phyloP scores from a whole-genome alignment of 1,139 yeast species.

The Yamadazyma triangularis region DNA sequence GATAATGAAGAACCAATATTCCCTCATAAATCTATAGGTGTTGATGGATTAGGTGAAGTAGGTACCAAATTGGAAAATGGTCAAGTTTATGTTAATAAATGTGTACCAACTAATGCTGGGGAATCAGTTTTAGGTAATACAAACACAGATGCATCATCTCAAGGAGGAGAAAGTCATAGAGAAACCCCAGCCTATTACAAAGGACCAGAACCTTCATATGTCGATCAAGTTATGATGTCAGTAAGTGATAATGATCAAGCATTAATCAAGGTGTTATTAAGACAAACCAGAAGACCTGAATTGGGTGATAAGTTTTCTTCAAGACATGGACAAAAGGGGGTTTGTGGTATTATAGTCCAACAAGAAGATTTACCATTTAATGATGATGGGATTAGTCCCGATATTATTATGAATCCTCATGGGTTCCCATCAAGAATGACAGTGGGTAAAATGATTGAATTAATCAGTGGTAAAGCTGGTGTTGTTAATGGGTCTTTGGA shows the following conservation, averaged over 20 bases:
- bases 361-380: slow-evolving; percentile 96
- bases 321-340: slow-evolving; percentile 98
- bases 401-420: slow-evolving; percentile 97
- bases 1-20: slow-evolving; percentile 75
- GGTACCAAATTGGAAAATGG: slow-evolving; percentile 90
- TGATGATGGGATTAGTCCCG: slow-evolving; percentile 87
- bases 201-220: slow-evolving; percentile 93
- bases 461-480: slow-evolving; percentile 96
- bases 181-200: slow-evolving; percentile 90
- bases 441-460: slow-evolving; percentile 96
- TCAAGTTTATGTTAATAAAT: slow-evolving; percentile 88
- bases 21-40: slow-evolving; percentile 83
- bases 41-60: slow-evolving; percentile 96
- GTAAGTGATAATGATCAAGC: slow-evolving; percentile 95
- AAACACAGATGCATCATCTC: slow-evolving; percentile 17
- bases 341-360: slow-evolving; percentile 94
- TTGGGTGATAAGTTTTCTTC: slow-evolving; percentile 96
- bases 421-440: slow-evolving; percentile 99
- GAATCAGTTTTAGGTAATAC: slow-evolving; percentile 56
- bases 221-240: slow-evolving; percentile 97
- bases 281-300: slow-evolving; percentile 98
- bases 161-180: slow-evolving; percentile 56
- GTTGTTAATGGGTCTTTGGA: slow-evolving; percentile 87
- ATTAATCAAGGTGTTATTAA: slow-evolving; percentile 78
- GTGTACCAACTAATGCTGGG: slow-evolving; percentile 83